These are phyloP conservation scores for Xylaria castorea DNA, from an alignment of 495 filamentous ascomycete species.

Conservation along the genomic window DNA sequence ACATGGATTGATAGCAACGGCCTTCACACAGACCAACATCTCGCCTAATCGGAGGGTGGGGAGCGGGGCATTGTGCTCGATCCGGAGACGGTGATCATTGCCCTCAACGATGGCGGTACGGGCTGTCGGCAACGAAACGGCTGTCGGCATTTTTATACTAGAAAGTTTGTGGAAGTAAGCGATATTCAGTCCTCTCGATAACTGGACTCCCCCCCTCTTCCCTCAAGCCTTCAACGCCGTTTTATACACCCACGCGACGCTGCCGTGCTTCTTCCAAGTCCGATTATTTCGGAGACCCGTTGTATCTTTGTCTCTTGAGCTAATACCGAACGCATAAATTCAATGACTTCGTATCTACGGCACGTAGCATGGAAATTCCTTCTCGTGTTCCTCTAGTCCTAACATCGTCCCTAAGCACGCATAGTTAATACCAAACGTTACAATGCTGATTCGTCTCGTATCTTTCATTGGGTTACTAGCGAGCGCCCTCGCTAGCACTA, in stretches of 20 bases:
- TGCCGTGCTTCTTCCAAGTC: background rate
- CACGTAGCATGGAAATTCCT: background rate
- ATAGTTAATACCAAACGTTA: background rate
- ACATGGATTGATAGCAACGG: constrained; percentile 55
- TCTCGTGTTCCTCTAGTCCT: background rate
- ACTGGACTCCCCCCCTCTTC: background rate
- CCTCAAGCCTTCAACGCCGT: background rate
- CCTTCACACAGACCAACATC: constrained; percentile 4
- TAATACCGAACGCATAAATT: background rate
- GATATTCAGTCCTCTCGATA: background rate
- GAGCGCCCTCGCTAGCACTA: constrained; percentile 2
- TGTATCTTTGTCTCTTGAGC: background rate
- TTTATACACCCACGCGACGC: background rate
- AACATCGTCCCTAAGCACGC: background rate
- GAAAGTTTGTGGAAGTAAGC: background rate
- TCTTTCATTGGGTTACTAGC: background rate
- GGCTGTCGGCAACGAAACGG: constrained; percentile 23
- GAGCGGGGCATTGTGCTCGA: constrained; percentile 21
- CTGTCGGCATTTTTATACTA: background rate
- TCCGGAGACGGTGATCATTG: constrained; percentile 9
- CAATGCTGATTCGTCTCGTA: background rate
- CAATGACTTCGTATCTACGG: background rate
- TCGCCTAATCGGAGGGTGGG: constrained; percentile 6
- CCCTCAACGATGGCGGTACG: constrained; percentile 31
- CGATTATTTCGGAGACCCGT: background rate